phyloP scores from a whole-genome alignment of 371 early-diverging fungal genomes.

The Chytridium lagenaria region DNA sequence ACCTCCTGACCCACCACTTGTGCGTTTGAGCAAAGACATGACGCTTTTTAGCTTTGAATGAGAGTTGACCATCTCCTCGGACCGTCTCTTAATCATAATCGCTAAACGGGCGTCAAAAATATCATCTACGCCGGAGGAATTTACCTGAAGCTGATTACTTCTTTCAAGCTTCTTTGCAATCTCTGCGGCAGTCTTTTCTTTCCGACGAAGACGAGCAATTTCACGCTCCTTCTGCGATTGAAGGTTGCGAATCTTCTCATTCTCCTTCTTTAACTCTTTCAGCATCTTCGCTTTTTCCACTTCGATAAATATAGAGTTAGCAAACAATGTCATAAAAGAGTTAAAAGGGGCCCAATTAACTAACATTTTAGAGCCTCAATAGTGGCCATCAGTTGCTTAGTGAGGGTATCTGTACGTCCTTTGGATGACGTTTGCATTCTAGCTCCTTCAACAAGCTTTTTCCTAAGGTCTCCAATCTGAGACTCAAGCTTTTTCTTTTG shows the following conservation, averaged over 20 bases:
- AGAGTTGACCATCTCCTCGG: conserved; percentile 56
- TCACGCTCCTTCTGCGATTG: conserved; percentile 71
- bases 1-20: neutral
- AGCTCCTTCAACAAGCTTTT: conserved; percentile 47
- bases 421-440: conserved; percentile 34
- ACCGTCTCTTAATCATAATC: conserved; percentile 43
- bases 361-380: conserved; percentile 42
- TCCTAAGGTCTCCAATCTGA: conserved; percentile 66
- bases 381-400: conserved; percentile 50
- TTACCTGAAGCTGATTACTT: conserved; percentile 71
- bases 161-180: conserved; percentile 70
- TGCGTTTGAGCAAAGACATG: conserved; percentile 57
- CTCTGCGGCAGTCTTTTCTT: conserved; percentile 70
- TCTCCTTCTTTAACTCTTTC: conserved; percentile 79
- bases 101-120: conserved; percentile 26
- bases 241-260: conserved; percentile 70
- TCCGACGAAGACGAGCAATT: conserved; percentile 72
- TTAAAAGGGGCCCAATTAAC: neutral
- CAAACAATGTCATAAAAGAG: neutral
- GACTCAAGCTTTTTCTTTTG: conserved; percentile 71
- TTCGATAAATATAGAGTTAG: conserved; percentile 9
- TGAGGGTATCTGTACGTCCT: conserved; percentile 43
- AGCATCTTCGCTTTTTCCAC: conserved; percentile 81
- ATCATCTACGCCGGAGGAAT: neutral
- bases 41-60: conserved; percentile 63